phyloP scores from a whole-genome alignment of 352 stramenopile species.

The Phytophthora pluvialis region DNA sequence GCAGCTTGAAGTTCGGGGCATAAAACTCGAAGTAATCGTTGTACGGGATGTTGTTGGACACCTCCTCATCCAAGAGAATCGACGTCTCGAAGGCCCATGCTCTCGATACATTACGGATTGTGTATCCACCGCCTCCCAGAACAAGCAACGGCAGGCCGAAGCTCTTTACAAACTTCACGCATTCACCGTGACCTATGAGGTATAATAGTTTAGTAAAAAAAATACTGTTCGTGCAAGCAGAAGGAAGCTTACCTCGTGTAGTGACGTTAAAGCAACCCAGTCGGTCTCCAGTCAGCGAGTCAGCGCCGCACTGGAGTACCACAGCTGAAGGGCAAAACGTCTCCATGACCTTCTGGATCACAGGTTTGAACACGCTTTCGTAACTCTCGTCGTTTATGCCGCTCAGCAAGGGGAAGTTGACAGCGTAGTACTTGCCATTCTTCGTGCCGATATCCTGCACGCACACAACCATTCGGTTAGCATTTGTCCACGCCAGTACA shows the following conservation, averaged over 20 bases:
- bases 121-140: conserved; percentile 86
- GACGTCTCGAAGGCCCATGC: conserved; percentile 98
- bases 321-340: conserved; percentile 91
- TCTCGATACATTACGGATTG: conserved; percentile 88
- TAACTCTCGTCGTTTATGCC: conserved; percentile 97
- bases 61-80: conserved; percentile 88
- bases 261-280: conserved; percentile 99
- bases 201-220: neutral
- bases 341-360: conserved; percentile 95
- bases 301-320: conserved; percentile 97
- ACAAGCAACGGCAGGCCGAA: conserved; percentile 88
- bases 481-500: neutral
- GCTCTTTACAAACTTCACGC: conserved; percentile 87
- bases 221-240: neutral
- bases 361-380: conserved; percentile 97
- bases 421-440: conserved; percentile 94
- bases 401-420: conserved; percentile 97
- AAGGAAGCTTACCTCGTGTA: conserved; percentile 50
- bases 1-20: conserved; percentile 85
- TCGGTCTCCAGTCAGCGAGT: conserved; percentile 96
- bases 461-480: conserved; percentile 18
- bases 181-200: conserved; percentile 70
- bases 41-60: conserved; percentile 85
- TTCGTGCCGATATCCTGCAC: conserved; percentile 94
- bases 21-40: conserved; percentile 91